These are phyloP conservation scores for Setomelanomma holmii DNA, from an alignment of 2,329 filamentous ascomycete species.

Conservation along the genomic window DNA sequence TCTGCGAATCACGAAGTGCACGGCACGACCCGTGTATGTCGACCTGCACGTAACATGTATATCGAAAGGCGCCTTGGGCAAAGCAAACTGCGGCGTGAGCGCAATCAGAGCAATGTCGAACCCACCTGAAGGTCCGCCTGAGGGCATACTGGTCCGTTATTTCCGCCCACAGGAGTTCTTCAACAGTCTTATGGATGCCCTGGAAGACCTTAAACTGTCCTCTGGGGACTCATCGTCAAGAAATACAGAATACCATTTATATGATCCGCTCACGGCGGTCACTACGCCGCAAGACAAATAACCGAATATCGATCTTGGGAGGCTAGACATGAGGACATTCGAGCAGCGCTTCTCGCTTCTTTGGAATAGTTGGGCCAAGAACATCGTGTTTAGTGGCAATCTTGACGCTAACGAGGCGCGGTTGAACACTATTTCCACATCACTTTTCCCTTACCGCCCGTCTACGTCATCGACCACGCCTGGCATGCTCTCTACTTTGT, in stretches of 20 bases:
- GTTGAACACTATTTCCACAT: background rate
- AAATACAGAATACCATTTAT: background rate
- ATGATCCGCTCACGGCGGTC: background rate
- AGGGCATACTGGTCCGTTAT: background rate
- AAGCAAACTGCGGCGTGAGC: slow-evolving; percentile 7
- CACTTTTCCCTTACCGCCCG: background rate
- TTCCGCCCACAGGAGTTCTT: background rate
- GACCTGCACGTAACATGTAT: slow-evolving; percentile 6
- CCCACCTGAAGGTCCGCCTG: background rate
- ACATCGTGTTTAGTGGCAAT: slow-evolving; percentile 1
- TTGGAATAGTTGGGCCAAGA: slow-evolving; percentile 13
- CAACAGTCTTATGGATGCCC: background rate
- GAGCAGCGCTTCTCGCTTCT: slow-evolving; percentile 6
- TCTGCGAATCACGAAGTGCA: slow-evolving; percentile 2
- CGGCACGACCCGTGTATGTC: slow-evolving; percentile 3
- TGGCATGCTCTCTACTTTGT: slow-evolving; percentile 9
- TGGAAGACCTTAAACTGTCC: background rate
- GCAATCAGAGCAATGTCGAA: background rate
- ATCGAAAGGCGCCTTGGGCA: slow-evolving; percentile 2
- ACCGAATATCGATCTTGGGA: background rate
- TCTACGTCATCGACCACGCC: slow-evolving; percentile 4
- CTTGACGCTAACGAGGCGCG: background rate
- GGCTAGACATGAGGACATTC: slow-evolving; percentile 1
- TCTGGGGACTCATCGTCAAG: background rate
- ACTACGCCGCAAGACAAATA: background rate